Conservation (phyloP, 2,329 filamentous ascomycete genomes). For the Calonectria montana region DNA sequence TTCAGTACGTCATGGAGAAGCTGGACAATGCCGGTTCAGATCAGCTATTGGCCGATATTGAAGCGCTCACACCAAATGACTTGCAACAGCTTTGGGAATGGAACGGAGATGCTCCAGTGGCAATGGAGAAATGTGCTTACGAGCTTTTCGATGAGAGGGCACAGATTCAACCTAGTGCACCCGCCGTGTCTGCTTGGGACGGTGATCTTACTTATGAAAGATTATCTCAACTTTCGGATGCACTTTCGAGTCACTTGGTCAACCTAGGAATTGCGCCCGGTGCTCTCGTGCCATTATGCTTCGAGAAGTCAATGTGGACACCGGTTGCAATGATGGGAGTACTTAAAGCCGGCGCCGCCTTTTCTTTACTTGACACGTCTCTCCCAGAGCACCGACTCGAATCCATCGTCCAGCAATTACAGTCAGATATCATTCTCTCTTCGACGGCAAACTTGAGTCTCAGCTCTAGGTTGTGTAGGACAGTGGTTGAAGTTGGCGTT, state of each 20-base stretch:
- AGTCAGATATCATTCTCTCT: neutral
- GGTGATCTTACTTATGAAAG: constrained; percentile 52
- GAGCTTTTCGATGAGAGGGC: constrained; percentile 22
- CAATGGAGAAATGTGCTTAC: constrained; percentile 33
- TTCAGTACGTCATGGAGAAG: neutral
- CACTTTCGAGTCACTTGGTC: constrained; percentile 50
- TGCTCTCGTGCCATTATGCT: constrained; percentile 23
- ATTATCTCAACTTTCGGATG: constrained; percentile 51
- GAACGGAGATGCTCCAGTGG: constrained; percentile 19
- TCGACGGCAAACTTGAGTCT: neutral
- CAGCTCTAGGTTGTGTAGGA: neutral
- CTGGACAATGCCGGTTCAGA: neutral
- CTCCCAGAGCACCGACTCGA: constrained; percentile 25
- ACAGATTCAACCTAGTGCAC: constrained; percentile 20
- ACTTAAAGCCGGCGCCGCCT: constrained; percentile 41
- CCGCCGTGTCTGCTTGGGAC: constrained; percentile 40
- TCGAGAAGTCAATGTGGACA: constrained; percentile 40
- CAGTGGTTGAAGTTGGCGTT: neutral
- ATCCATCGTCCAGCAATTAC: constrained; percentile 11
- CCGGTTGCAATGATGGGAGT: constrained; percentile 39
- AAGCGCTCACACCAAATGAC: constrained; percentile 15
- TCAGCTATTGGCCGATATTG: neutral
- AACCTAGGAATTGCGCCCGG: constrained; percentile 42
- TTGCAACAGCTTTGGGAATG: constrained; percentile 31
- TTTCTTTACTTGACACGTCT: constrained; percentile 30